Evolutionary conservation across 139 green algal genomes (phyloP).

Genomic region (Coccomyxa sp.): DNA sequence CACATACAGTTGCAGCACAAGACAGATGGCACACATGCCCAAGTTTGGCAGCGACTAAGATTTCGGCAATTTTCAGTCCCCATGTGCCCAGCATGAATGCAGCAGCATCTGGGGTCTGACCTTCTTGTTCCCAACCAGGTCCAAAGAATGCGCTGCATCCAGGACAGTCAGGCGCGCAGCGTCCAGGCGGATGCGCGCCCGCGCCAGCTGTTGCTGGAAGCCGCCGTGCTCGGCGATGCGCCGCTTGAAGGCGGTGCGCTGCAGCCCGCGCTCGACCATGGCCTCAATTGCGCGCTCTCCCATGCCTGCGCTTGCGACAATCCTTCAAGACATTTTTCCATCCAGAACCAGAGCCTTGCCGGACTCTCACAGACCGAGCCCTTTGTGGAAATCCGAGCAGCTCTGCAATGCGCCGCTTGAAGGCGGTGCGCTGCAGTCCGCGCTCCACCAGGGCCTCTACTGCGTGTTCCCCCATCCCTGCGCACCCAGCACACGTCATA

Average conservation of each 20-base stretch:
- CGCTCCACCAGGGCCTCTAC: conserved; percentile 64
- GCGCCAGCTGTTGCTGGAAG: conserved; percentile 51
- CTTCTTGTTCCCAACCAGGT: conserved; percentile 77
- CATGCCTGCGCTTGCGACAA: conserved; percentile 47
- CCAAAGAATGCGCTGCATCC: conserved; percentile 70
- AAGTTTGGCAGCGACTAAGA: too few species aligned
- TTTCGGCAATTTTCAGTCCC: too few species aligned
- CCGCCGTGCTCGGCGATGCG: conserved; percentile 47
- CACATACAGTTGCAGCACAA: too few species aligned
- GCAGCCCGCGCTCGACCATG: conserved; percentile 43
- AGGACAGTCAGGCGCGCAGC: conserved; percentile 64
- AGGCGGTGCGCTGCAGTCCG: conserved; percentile 47
- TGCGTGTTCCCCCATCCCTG: conserved; percentile 73
- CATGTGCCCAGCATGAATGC: too few species aligned
- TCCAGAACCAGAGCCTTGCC: too few species aligned
- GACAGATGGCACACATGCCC: too few species aligned
- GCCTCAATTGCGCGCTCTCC: conserved; percentile 77
- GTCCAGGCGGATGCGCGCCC: conserved; percentile 44
- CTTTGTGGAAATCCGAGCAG: conserved; percentile 55
- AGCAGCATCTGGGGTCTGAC: too few species aligned
- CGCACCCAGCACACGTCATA: too few species aligned
- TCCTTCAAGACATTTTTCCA: too few species aligned
- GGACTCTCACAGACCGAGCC: too few species aligned
- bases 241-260: conserved; percentile 55
- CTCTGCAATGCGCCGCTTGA: conserved; percentile 36